A percentile compares a stretch with the other conserved stretches of the same genome.
These are phyloP conservation scores for Chlorella sorokiniana DNA, from an alignment of 139 green algal genomes.

Conservation along the genomic window DNA sequence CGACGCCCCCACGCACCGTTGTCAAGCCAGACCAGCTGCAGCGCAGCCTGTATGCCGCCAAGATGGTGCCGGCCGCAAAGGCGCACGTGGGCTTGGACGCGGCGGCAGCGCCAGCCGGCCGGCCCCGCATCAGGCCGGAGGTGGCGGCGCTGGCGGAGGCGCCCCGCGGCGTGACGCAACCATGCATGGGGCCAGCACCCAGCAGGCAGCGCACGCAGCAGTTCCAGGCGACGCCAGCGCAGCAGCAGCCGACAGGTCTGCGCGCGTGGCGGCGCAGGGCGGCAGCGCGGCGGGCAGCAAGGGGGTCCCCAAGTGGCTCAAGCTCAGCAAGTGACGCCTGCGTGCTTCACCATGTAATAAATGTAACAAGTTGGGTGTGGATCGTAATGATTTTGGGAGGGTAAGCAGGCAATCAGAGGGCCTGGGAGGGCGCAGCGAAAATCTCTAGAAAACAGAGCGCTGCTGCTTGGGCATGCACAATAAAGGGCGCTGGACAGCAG, in stretches of 20 bases:
- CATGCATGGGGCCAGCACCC: background rate
- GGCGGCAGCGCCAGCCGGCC: background rate
- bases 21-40: background rate
- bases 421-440: no score
- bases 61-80: conserved; percentile 46
- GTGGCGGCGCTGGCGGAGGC: conserved; percentile 21
- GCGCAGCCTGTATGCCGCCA: conserved; percentile 37
- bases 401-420: no score
- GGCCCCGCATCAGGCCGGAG: conserved; percentile 22
- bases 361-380: no score
- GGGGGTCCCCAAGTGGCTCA: conserved; percentile 47
- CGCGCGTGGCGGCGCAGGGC: background rate
- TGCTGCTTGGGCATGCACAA: no score
- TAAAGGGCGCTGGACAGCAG: no score
- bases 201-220: background rate
- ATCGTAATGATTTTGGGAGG: no score
- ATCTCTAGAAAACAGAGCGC: no score
- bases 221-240: background rate
- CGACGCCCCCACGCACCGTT: conserved; percentile 41
- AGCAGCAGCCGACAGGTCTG: background rate
- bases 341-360: background rate
- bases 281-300: conserved; percentile 1
- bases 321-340: conserved; percentile 33
- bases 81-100: conserved; percentile 34
- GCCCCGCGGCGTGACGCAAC: conserved; percentile 9